phyloP scores from a whole-genome alignment of 2,329 filamentous ascomycete genomes.

The Colletotrichum endophyticum region DNA sequence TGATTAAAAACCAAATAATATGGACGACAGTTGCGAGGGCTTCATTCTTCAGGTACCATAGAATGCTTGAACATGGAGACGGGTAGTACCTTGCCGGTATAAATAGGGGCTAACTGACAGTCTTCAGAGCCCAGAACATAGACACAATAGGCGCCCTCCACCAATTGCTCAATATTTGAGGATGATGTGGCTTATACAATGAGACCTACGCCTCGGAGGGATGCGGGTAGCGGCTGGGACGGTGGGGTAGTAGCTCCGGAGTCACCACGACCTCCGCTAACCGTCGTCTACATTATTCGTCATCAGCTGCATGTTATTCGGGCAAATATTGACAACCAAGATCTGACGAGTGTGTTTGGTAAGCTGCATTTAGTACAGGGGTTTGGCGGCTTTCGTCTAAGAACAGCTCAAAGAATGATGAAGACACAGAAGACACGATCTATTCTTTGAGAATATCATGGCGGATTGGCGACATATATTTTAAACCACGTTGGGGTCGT shows the following conservation, averaged over 20 bases:
- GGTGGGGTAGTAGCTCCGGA: background rate
- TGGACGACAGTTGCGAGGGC: background rate
- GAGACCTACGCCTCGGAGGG: background rate
- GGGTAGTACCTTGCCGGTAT: accelerated
- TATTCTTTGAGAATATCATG: background rate
- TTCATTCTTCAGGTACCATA: background rate
- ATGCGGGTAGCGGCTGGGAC: accelerated
- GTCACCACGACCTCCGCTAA: accelerated
- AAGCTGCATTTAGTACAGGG: accelerated
- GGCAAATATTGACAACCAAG: accelerated
- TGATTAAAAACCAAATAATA: background rate
- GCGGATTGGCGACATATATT: background rate
- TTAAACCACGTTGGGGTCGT: background rate
- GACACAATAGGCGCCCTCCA: background rate
- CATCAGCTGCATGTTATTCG: accelerated
- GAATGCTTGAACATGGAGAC: background rate
- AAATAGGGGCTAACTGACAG: background rate
- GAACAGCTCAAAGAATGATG: background rate
- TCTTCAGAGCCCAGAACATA: background rate
- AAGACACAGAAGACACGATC: no score
- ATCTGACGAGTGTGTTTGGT: background rate
- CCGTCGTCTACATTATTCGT: accelerated
- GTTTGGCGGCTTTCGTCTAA: background rate
- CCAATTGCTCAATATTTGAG: background rate
- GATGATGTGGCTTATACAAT: background rate